Evolutionary conservation across 192 early-diverging fungal species (phyloP).

Genomic region (Coemansia sp.): DNA sequence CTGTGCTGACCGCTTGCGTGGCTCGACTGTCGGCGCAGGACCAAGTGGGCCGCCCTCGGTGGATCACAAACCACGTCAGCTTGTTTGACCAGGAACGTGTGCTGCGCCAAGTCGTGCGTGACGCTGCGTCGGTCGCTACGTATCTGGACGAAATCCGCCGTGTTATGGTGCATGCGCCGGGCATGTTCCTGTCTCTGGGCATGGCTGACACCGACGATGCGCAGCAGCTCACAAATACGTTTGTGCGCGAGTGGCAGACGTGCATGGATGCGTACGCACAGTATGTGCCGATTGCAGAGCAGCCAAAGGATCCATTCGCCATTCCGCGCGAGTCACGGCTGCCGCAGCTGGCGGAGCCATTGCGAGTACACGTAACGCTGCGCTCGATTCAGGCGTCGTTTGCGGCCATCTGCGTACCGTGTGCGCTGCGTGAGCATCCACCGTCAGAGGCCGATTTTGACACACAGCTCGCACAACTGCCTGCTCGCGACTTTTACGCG

Average conservation of each 20-base stretch:
- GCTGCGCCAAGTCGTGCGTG: constrained; percentile 54
- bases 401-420: constrained; percentile 44
- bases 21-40: constrained; percentile 25
- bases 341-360: constrained; percentile 41
- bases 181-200: constrained; percentile 23
- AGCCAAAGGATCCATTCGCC: constrained; percentile 27
- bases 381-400: constrained; percentile 54
- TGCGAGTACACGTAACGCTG: constrained; percentile 51
- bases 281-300: not conserved
- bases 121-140: not conserved
- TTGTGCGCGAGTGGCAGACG: constrained; percentile 24
- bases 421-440: constrained; percentile 32
- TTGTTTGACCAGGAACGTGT: constrained; percentile 70
- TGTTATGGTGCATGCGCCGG: not conserved
- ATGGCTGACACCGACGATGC: constrained; percentile 12
- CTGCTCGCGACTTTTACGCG: constrained; percentile 55
- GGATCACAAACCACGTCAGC: constrained; percentile 63
- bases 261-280: constrained; percentile 9
- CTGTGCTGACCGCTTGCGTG: constrained; percentile 55
- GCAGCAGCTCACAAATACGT: constrained; percentile 20
- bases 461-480: constrained; percentile 41
- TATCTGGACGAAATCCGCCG: not conserved
- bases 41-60: constrained; percentile 35
- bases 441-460: constrained; percentile 19
- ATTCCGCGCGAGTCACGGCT: constrained; percentile 43